Evolutionary conservation across 495 filamentous ascomycete species (phyloP), one percentile per base, ranked within the genome.

Genomic region (Aspergillus haitiensis): DNA sequence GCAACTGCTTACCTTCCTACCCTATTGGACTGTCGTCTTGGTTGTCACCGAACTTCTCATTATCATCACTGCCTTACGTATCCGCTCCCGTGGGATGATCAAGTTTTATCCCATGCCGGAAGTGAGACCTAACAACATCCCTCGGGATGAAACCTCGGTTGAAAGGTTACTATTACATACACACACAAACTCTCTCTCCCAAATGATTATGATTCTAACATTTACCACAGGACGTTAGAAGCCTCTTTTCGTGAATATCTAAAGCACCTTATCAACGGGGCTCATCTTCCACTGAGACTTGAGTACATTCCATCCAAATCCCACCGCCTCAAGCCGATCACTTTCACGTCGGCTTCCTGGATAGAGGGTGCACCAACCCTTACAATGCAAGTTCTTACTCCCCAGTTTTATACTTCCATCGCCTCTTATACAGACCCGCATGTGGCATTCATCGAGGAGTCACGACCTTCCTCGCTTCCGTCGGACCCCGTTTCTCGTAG

Each of bases 321-420:
- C 13, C 54, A 56, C 32, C 40, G 32, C 42, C 42, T 56, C 42
- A 11, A 48, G 10, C 42, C 40, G 21, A n/a, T 8, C 10, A 56
- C 54, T 13, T 56, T 56, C 42, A 56, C 21, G 18, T 55, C 52
- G 7, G 18, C 40, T 32, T 46, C 32, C 21, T 15, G 39, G 3
- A 46, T n/a, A 13, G 34, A 15, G 7, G 36, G 44, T 21, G n/a
- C 36, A 12, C 13, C 34, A 7, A 55, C 37, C 36, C 35, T 55
- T 16, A 35, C 42, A 15, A 16, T 48, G 15, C 54, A 56, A 47
- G 42, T 56, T 33, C 54, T 56, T 2, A 36, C 54, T n/a, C 54
- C 54, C 13, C 27, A 37, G 8, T 48, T 56, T 32, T 56, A 56
- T 33, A 56, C 54, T 4, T 56, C 54, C 31, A 16, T 56, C 54